Evolutionary conservation across 176 grass and related monocot genomes (phyloP), one percentile per base, ranked within the genome.

Genomic region (Olyra latifolia): DNA sequence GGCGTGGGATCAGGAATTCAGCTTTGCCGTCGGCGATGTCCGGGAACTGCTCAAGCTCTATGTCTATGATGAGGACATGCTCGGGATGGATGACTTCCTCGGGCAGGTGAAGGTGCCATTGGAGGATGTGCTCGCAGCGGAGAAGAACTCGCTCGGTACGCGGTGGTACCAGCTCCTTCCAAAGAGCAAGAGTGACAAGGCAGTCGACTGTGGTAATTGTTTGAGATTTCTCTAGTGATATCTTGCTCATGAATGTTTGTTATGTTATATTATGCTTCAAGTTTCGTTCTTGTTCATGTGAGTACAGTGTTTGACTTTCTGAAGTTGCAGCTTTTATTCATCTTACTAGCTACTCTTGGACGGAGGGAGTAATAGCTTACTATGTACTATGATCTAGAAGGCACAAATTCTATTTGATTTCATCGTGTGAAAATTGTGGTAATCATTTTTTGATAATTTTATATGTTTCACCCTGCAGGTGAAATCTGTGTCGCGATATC

Each of bases 1-100:
- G 32, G n/a, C 70, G 25, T 98, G 95, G 95, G 90, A 98, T 72
- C 90, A 98, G 80, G 91, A 98, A 59, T 95, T 95, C 80, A 90
- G 78, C 20, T 98, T 95, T 63, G 47, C 80, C 10, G 81, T 89
- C 10, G 93, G 81, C 20, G 88, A 98, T 71, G 57, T 81, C 46
- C 86, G 43, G 38, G 95, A 98, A 38, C 92, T 88, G 68, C 90
- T 98, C 66, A 86, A 80, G 40, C 4, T 98, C 7, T 58, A 83
- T 56, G 92, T 98, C 16, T 87, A 90, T 24, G 89, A 98, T 13
- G 90, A 95, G 70, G 95, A 98, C 80, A 82, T 80, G 54, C 81
- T 90, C 44, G 76, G 81, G 30, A 95, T 85, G 20, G 87, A 98
- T 76, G 92, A 94, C 69, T 94, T 98, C 75, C 73, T 98, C 71